These are phyloP conservation scores for Sequoiadendron giganteum DNA, from an alignment of 75 land plant genomes.

Conservation along the genomic window DNA sequence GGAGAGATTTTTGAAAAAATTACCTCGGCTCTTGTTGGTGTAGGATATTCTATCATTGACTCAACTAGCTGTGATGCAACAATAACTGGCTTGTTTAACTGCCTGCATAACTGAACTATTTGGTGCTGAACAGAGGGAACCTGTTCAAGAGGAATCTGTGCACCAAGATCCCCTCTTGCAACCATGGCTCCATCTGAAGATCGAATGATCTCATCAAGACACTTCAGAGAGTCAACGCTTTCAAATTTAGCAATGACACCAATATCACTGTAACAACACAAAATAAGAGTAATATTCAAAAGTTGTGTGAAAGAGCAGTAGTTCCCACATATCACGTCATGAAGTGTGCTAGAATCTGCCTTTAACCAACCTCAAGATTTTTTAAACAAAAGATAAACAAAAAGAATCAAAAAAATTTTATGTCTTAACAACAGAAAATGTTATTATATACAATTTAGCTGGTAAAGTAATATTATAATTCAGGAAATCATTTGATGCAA, in stretches of 20 bases:
- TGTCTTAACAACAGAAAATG: not conserved
- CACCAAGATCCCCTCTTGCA: conserved; percentile 98
- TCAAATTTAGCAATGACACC: conserved; percentile 94
- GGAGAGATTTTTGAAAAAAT: not conserved
- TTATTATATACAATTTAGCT: not conserved
- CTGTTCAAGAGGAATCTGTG: conserved; percentile 93
- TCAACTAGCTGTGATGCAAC: conserved; percentile 96
- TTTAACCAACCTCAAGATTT: not conserved
- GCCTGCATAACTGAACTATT: conserved; percentile 73
- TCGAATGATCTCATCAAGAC: conserved; percentile 79
- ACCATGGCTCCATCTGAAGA: conserved; percentile 98
- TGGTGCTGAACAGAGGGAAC: conserved; percentile 85
- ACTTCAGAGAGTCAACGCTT: conserved; percentile 84
- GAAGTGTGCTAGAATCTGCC: not conserved
- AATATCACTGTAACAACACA: conserved; percentile 65
- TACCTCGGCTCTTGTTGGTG: conserved; percentile 95
- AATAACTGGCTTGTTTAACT: conserved; percentile 92
- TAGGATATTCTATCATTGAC: conserved; percentile 97
- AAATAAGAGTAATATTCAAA: not conserved
- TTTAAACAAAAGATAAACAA: not conserved
- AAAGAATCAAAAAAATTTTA: not conserved
- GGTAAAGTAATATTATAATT: not conserved
- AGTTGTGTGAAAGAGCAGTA: not conserved
- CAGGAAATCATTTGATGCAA: not conserved
- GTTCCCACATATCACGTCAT: not conserved